These are phyloP conservation scores for Neopestalotiopsis sp. DNA, from an alignment of 2,329 filamentous ascomycete genomes.

Conservation along the genomic window DNA sequence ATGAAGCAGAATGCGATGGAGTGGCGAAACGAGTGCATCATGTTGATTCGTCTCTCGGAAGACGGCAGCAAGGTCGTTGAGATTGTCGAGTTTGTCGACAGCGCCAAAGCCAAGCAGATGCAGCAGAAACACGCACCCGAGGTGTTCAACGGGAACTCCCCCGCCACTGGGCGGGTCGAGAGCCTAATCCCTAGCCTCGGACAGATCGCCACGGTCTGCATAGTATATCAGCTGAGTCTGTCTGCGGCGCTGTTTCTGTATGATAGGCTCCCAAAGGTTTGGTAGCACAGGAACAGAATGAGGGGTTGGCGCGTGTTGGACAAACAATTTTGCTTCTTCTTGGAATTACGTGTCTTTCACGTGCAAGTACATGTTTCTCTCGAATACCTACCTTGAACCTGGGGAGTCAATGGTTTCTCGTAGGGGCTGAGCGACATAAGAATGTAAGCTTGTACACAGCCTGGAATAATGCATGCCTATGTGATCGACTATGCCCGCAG, in stretches of 20 bases:
- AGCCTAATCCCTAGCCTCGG: not conserved
- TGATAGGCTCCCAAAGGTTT: not conserved
- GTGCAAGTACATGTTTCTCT: not conserved
- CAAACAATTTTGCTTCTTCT: not conserved
- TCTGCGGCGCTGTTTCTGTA: not conserved
- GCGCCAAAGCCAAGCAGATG: slow-evolving; percentile 44
- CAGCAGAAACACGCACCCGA: slow-evolving; percentile 34
- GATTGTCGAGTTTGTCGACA: slow-evolving; percentile 48
- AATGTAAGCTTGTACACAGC: not conserved
- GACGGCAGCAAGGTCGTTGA: slow-evolving; percentile 33
- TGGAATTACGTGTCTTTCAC: not conserved
- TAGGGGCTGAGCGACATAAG: not conserved
- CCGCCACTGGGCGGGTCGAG: not conserved
- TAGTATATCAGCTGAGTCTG: slow-evolving; percentile 12
- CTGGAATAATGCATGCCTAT: no score
- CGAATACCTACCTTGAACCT: not conserved
- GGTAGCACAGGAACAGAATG: not conserved
- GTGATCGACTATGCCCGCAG: no score
- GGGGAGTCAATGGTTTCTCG: not conserved
- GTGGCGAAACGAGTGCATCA: slow-evolving; percentile 41
- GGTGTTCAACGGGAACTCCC: slow-evolving; percentile 26
- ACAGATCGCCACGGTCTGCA: slow-evolving; percentile 7
- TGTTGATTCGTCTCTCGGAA: slow-evolving; percentile 37
- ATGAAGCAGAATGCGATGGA: slow-evolving; percentile 29
- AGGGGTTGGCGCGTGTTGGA: not conserved